phyloP scores from a whole-genome alignment of 441 rosid species.

The Hura crepitans region DNA sequence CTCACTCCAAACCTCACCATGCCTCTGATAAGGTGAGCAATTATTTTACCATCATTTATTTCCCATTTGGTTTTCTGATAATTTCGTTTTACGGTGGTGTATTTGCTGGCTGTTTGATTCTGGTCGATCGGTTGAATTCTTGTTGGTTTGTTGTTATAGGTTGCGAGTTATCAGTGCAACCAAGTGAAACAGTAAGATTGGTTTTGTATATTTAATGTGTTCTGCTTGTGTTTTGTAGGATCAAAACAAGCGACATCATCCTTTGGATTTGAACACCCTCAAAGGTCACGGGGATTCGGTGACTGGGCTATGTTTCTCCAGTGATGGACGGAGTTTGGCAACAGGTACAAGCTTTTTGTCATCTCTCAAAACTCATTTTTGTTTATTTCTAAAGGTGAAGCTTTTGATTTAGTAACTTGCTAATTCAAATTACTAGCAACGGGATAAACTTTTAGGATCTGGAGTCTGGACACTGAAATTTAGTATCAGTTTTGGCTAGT shows the following conservation, averaged over 20 bases:
- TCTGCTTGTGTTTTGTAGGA: conserved; percentile 44
- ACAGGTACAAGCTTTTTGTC: conserved; percentile 61
- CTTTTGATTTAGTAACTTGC: not conserved
- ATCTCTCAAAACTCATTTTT: too few relatives aligned
- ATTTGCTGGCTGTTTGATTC: not conserved
- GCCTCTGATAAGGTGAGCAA: conserved; percentile 61
- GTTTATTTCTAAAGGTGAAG: too few relatives aligned
- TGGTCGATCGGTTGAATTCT: not conserved
- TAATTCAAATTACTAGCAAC: conserved; percentile 1
- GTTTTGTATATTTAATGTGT: not conserved
- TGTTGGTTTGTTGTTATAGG: too few relatives aligned
- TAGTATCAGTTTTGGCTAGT: not conserved
- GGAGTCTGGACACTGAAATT: not conserved
- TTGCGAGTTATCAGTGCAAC: too few relatives aligned
- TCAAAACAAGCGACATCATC: conserved; percentile 75
- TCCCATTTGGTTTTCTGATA: not conserved
- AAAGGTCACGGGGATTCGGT: conserved; percentile 95
- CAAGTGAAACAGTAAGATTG: not conserved
- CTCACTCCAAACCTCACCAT: conserved; percentile 58
- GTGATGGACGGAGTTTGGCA: conserved; percentile 69
- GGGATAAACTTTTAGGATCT: not conserved
- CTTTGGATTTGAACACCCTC: conserved; percentile 86
- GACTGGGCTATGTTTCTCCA: conserved; percentile 68
- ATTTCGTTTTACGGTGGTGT: too few relatives aligned
- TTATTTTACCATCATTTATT: too few relatives aligned